Conservation (phyloP, 805 yeast genomes). For the Metschnikowia amazonensis region DNA sequence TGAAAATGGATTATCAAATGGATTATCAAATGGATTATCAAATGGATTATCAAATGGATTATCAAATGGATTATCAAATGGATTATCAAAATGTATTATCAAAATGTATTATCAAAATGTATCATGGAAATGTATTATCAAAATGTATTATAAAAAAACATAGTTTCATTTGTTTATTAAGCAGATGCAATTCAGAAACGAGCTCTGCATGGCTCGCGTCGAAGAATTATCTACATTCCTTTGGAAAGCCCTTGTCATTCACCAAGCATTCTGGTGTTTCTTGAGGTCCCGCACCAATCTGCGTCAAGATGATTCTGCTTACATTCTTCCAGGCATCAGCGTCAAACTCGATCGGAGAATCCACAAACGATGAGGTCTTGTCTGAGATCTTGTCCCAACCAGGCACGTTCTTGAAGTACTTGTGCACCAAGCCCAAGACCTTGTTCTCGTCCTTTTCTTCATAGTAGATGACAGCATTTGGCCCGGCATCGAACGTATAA, state of each 20-base stretch:
- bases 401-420: slow-evolving; percentile 51
- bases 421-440: slow-evolving; percentile 67
- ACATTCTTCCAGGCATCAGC: slow-evolving; percentile 64
- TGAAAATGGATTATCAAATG: no score
- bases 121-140: no score
- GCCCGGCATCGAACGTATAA: slow-evolving; percentile 98
- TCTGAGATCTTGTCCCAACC: slow-evolving; percentile 59
- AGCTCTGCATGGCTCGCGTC: neutral
- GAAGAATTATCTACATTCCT: slow-evolving; percentile 15
- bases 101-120: no score
- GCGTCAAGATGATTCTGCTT: slow-evolving; percentile 76
- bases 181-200: neutral
- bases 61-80: no score
- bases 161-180: neutral
- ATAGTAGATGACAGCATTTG: slow-evolving; percentile 95
- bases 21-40: no score
- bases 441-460: slow-evolving; percentile 67
- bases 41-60: no score
- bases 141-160: no score
- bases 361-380: slow-evolving; percentile 15
- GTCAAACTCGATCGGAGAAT: slow-evolving; percentile 40
- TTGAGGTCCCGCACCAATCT: slow-evolving; percentile 86
- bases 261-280: slow-evolving; percentile 54
- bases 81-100: no score
- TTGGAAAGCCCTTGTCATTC: slow-evolving; percentile 60